Evolutionary conservation across 2,329 filamentous ascomycete species (phyloP).

Genomic region (Pseudocercospora eumusae): DNA sequence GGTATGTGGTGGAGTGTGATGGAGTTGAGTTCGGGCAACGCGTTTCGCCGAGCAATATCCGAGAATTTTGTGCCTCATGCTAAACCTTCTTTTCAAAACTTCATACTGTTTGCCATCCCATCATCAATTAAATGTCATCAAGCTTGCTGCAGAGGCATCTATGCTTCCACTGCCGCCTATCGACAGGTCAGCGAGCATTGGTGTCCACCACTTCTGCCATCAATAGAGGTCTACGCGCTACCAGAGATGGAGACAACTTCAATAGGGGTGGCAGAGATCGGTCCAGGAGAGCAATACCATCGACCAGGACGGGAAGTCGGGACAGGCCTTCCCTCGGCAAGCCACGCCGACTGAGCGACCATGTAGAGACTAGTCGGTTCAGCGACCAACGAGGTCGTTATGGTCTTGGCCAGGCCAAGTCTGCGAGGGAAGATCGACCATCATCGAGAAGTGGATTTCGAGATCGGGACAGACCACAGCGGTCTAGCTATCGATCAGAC

Average conservation of each 20-base stretch:
- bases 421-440: background rate
- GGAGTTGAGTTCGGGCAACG: background rate
- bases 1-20: background rate
- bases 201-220: slow-evolving; percentile 69
- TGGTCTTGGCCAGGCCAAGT: background rate
- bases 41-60: slow-evolving; percentile 13
- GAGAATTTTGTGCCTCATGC: background rate
- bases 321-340: background rate
- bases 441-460: background rate
- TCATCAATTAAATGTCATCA: slow-evolving; percentile 15
- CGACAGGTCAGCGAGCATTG: slow-evolving; percentile 19
- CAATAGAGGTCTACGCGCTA: slow-evolving; percentile 61
- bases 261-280: slow-evolving; percentile 25
- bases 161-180: slow-evolving; percentile 20
- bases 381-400: background rate
- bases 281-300: slow-evolving; percentile 3
- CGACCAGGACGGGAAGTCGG: slow-evolving; percentile 3
- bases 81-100: slow-evolving; percentile 4
- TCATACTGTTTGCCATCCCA: background rate
- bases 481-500: background rate
- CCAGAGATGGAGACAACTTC: slow-evolving; percentile 17
- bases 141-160: slow-evolving; percentile 17
- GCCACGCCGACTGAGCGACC: background rate
- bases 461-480: background rate
- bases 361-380: background rate